Percentiles rank a stretch among this genome's conserved stretches.
Evolutionary conservation across 2,329 filamentous ascomycete species (phyloP).

Genomic region (Penicillium capsulatum): DNA sequence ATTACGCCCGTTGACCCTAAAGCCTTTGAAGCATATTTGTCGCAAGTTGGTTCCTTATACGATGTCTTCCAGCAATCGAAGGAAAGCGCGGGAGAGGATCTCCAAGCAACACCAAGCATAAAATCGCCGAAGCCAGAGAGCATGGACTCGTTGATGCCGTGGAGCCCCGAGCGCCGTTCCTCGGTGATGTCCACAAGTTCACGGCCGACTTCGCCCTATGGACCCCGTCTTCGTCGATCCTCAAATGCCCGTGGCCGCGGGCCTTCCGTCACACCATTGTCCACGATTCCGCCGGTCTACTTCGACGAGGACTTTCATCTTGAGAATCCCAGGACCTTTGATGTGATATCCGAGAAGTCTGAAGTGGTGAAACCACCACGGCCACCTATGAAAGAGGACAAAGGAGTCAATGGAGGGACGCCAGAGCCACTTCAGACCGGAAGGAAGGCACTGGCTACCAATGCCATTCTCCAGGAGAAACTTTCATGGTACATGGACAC

Average conservation of each 20-base stretch:
- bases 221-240: conserved; percentile 49
- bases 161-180: conserved; percentile 40
- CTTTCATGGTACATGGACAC: conserved; percentile 99
- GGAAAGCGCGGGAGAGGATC: conserved; percentile 64
- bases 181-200: conserved; percentile 43
- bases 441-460: conserved; percentile 86
- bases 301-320: conserved; percentile 93
- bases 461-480: conserved; percentile 96
- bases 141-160: conserved; percentile 47
- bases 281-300: conserved; percentile 88
- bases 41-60: conserved; percentile 80
- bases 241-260: conserved; percentile 53
- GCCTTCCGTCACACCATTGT: conserved; percentile 77
- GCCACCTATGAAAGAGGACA: conserved; percentile 51
- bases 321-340: conserved; percentile 93
- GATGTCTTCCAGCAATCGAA: conserved; percentile 83
- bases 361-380: conserved; percentile 77
- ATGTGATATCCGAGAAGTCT: conserved; percentile 91
- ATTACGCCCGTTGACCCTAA: conserved; percentile 74
- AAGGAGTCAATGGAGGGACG: conserved; percentile 54
- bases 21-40: conserved; percentile 78
- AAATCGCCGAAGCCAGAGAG: conserved; percentile 48
- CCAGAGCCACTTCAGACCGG: conserved; percentile 53
- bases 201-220: conserved; percentile 45
- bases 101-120: conserved; percentile 45